Conservation (phyloP, 192 early-diverging fungal genomes). For the Obelidium mucronatum region DNA sequence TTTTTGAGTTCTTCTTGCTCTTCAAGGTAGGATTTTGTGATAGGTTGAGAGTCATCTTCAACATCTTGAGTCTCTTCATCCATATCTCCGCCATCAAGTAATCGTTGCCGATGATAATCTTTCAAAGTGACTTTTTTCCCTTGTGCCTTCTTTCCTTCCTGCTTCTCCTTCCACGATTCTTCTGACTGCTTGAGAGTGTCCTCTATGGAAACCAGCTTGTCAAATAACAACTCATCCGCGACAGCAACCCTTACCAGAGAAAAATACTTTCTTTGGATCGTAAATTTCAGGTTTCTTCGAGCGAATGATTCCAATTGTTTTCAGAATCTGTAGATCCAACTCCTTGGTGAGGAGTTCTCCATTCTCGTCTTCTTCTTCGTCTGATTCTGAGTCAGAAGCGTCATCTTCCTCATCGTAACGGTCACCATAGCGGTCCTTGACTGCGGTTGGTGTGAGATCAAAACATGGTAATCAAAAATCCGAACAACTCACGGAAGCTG, state of each 20-base stretch:
- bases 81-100: conserved; percentile 58
- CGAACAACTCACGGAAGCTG: conserved; percentile 58
- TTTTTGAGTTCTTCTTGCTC: conserved; percentile 83
- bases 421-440: conserved; percentile 70
- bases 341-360: conserved; percentile 82
- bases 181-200: conserved; percentile 66
- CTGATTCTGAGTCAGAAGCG: conserved; percentile 64
- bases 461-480: background rate
- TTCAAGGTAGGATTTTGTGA: conserved; percentile 73
- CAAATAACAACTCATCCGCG: background rate
- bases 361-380: conserved; percentile 67
- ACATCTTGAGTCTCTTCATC: conserved; percentile 54
- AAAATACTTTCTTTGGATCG: conserved; percentile 78
- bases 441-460: conserved; percentile 38
- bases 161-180: conserved; percentile 73
- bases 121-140: conserved; percentile 80
- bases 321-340: conserved; percentile 92
- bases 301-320: conserved; percentile 83
- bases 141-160: conserved; percentile 53
- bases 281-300: conserved; percentile 84
- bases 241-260: conserved; percentile 47
- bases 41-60: conserved; percentile 43
- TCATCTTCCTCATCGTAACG: conserved; percentile 53
- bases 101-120: conserved; percentile 83
- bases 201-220: conserved; percentile 35